Evolutionary conservation across 345 rosid species (phyloP).

Genomic region (Euphorbia tirucalli): DNA sequence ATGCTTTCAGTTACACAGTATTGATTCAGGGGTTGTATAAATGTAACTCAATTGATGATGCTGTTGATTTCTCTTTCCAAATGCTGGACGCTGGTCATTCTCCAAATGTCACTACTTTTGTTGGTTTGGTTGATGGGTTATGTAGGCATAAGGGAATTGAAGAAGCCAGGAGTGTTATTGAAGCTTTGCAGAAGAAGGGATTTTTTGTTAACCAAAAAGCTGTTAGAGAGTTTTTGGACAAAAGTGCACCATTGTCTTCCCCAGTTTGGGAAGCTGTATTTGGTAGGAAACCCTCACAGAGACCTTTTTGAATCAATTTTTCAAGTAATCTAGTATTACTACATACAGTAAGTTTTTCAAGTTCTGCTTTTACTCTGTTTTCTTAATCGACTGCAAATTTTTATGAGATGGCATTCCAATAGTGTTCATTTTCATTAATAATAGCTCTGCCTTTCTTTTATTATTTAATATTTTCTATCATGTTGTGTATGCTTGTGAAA

Average conservation of each 20-base stretch:
- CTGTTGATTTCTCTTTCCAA: conserved; percentile 51
- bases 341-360: conserved; percentile 4
- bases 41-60: conserved; percentile 56
- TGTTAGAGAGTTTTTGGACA: conserved; percentile 72
- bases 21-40: conserved; percentile 66
- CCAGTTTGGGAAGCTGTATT: conserved; percentile 68
- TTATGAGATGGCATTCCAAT: not conserved
- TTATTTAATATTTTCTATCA: too few species aligned
- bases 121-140: conserved; percentile 73
- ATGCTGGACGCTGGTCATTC: conserved; percentile 92
- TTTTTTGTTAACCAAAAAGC: conserved; percentile 59
- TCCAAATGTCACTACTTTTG: conserved; percentile 73
- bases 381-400: not conserved
- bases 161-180: conserved; percentile 48
- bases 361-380: not conserved
- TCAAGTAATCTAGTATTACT: not conserved
- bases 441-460: not conserved
- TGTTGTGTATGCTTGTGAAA: too few species aligned
- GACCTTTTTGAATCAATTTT: conserved; percentile 27
- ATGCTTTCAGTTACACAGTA: conserved; percentile 62
- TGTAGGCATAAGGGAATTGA: conserved; percentile 65
- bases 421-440: not conserved
- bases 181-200: conserved; percentile 56
- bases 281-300: conserved; percentile 47
- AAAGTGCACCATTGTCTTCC: conserved; percentile 59